phyloP scores from a whole-genome alignment of 2,329 filamentous ascomycete genomes.

The Hymenoscyphus albidus region DNA sequence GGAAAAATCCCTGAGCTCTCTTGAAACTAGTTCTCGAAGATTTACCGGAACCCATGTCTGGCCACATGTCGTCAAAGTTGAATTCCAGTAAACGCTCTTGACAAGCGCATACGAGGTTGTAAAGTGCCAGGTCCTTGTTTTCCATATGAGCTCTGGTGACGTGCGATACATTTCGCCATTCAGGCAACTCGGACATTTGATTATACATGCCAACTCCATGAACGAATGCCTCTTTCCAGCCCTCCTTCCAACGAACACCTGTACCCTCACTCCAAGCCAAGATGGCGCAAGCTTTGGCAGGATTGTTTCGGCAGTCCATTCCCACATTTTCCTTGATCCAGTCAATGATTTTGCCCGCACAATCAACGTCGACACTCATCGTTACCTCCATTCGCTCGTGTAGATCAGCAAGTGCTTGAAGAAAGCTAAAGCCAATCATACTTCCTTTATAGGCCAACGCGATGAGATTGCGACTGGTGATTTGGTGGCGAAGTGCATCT shows the following conservation, averaged over 20 bases:
- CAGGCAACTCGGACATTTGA: conserved; percentile 47
- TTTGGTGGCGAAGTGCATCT: conserved; percentile 53
- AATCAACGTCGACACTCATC: conserved; percentile 53
- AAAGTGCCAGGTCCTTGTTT: conserved; percentile 56
- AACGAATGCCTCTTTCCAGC: conserved; percentile 64
- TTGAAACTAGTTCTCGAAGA: conserved; percentile 48
- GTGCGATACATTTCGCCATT: conserved; percentile 56
- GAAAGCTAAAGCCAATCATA: conserved; percentile 60
- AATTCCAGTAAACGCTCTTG: conserved; percentile 60
- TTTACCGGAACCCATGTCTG: conserved; percentile 34
- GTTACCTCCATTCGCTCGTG: conserved; percentile 57
- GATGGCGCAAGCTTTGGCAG: conserved; percentile 56
- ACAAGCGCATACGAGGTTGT: conserved; percentile 58
- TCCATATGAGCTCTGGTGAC: conserved; percentile 62
- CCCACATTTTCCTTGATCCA: conserved; percentile 58
- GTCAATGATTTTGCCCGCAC: conserved; percentile 55
- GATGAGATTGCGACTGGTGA: conserved; percentile 67
- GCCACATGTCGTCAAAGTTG: conserved; percentile 60
- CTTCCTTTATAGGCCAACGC: conserved; percentile 61
- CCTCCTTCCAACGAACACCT: conserved; percentile 58
- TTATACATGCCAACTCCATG: conserved; percentile 64
- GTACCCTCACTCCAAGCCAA: conserved; percentile 64
- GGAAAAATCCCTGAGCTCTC: conserved; percentile 57
- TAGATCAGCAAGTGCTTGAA: conserved; percentile 60
- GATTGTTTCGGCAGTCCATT: conserved; percentile 60